These are phyloP conservation scores for Trichoderma orchidacearum DNA, from an alignment of 495 filamentous ascomycete species.

Conservation along the genomic window DNA sequence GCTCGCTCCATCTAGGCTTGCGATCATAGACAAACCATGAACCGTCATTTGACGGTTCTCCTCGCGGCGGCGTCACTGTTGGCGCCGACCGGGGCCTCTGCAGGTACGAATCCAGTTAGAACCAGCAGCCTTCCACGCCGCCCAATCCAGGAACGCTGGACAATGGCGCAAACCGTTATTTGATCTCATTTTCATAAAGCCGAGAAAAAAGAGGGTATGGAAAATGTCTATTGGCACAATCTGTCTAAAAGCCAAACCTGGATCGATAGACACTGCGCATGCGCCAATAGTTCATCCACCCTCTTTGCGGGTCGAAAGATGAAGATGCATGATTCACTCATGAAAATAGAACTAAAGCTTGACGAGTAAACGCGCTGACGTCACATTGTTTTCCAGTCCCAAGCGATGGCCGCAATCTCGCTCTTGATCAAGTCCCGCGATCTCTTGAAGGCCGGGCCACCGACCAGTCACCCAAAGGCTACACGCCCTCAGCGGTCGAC, in stretches of 20 bases:
- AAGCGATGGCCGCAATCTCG: not conserved
- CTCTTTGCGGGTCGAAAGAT: too few species aligned
- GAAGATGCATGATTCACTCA: too few species aligned
- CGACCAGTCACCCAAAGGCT: conserved; percentile 43
- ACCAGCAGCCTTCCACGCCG: not conserved
- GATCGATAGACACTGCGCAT: too few species aligned
- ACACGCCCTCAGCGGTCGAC: conserved; percentile 36
- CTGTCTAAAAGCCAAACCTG: too few species aligned
- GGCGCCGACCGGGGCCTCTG: not conserved
- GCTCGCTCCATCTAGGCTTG: not conserved
- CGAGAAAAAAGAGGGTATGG: too few species aligned
- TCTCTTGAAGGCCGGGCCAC: conserved; percentile 19
- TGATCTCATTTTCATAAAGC: too few species aligned
- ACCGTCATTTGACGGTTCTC: not conserved
- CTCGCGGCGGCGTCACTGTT: not conserved
- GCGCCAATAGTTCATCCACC: too few species aligned
- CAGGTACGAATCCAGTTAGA: not conserved
- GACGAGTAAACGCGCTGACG: too few species aligned
- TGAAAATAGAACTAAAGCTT: too few species aligned
- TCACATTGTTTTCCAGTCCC: not conserved
- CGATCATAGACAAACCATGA: not conserved
- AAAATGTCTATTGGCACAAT: too few species aligned
- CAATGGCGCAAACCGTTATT: too few species aligned
- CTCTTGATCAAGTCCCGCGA: conserved; percentile 7
- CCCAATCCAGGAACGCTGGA: too few species aligned